Base-by-base conservation (phyloP, 768 basidiomycete species). In the Lactifluus rugatus region DNA sequence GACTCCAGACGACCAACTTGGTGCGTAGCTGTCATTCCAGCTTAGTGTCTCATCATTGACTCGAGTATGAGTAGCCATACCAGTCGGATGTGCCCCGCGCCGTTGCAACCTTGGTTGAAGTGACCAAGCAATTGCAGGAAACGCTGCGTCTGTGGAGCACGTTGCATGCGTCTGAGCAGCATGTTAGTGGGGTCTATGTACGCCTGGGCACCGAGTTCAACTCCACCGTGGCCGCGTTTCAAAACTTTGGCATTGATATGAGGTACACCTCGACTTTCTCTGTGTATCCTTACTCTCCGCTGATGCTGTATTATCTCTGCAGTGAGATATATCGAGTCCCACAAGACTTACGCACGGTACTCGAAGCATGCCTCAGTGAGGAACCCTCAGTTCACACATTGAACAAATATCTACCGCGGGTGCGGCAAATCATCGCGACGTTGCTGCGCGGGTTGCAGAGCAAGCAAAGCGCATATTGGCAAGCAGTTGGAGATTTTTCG, bases 131-230 rank as follows among this genome's bases (percentile, higher is more conserved):
- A 55, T 81, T 98, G 17, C 84, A 94, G 65, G 82, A 88, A 16
- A 71, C 79, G 1, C 78, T 94, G 47, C 76, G 73, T 26, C 78
- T 78, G 58, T 94, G 93, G 92, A 80, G 83, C 49, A 61, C 71
- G 1, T 74, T 76, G 3, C 73, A 78, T 46, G 82, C 82, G 1
- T 71, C 78, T 1, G 86, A 91, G 53, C 73, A 71, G 14, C 75
- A 90, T 66, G 91, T 98, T 66, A 91, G 88, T 76, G 84, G 95
- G 69, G 80, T 89, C 53, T 98, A 93, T 69, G 89, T 98, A 54
- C 80, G 83, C 64, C 80, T 96, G 16, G 93, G 92, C 45, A 87
- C 87, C 66, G 87, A 93, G 64, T 94, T 96, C 75, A 93, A 93
- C 70, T 72, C 78, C 2, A 85, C 85, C 42, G 80, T 90, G 21